A percentile compares a stretch with the other conserved stretches of the same genome.
phyloP scores from a whole-genome alignment of 2,329 filamentous ascomycete species.

The Sporothrix brasiliensis region DNA sequence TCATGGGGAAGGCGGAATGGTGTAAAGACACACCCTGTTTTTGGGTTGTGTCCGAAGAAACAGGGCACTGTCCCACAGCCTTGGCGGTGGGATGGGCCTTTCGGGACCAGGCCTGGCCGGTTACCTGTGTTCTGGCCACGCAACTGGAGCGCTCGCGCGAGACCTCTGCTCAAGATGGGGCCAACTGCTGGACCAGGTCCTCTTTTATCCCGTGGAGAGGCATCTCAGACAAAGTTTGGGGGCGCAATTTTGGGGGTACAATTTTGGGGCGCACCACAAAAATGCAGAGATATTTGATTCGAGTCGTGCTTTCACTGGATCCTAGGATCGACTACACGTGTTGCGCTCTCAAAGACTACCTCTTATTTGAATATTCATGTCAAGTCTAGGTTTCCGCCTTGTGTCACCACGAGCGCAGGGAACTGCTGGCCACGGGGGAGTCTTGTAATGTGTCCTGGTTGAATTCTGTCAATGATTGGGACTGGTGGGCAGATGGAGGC shows the following conservation, averaged over 20 bases:
- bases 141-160: not conserved
- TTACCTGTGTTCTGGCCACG: too few relatives aligned
- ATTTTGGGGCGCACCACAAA: not conserved
- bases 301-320: not conserved
- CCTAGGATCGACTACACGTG: constrained; percentile 13
- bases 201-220: not conserved
- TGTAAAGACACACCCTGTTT: constrained; percentile 2
- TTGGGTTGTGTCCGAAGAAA: constrained; percentile 7
- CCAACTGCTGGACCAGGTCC: not conserved
- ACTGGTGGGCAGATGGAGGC: not conserved
- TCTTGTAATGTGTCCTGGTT: not conserved
- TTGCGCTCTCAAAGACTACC: not conserved
- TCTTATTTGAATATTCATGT: not conserved
- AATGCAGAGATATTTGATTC: not conserved
- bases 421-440: not conserved
- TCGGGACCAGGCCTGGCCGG: not conserved
- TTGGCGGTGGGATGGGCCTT: constrained; percentile 26
- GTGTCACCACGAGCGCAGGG: constrained; percentile 4
- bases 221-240: not conserved
- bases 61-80: constrained; percentile 26
- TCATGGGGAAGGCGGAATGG: not conserved
- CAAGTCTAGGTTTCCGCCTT: not conserved
- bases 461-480: not conserved
- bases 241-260: not conserved
- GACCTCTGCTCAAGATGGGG: not conserved